Base-by-base conservation (phyloP, 805 yeast species). In the Ogataea pilisensis region DNA sequence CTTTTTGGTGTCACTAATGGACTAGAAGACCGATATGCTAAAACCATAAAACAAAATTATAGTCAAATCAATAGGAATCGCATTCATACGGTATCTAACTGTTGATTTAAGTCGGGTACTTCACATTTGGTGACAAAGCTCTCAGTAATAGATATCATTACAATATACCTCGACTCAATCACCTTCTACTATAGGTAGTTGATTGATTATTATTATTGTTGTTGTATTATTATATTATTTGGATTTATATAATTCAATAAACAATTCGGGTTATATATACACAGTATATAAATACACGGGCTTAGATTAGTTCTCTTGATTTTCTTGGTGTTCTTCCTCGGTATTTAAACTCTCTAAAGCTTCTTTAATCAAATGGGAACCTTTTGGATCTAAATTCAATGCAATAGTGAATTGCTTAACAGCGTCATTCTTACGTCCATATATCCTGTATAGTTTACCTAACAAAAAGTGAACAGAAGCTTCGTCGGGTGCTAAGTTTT, bases 1-100 rank as follows among this genome's bases (percentile, higher is more conserved):
- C 87, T 87, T 88, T 88, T 87, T 54, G 79, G 95, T 1, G 76
- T 90, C 41, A 76, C 89, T 40, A 91, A 90, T 54, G 98, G 91
- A 64, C 73, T 90, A 22, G 63, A 61, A 24, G 78, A 78, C 49
- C 73, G 72, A 45, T 65, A 83, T 0, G 64, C 75, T n/a, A 44
- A 56, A 6, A 67, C 65, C 26, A 66, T 80, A 45, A n/a, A 64
- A 69, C 42, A 61, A 54, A 16, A 70, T 86, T 29, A 74, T 82
- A 18, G 44, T 61, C 16, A 47, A 64, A 8, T 79, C 90, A 1
- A 75, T 88, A 45, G 68, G 73, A 1, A 59, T 76, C 4, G 85
- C 96, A 1, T 68, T 80, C 44, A 39, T 60, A 0, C 65, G 87
- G 20, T 90, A 90, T 59, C 58, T 83, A 2, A 45, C 75, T 2